Conservation (phyloP, 768 basidiomycete genomes). For the Xerocomus brunneocitrinus region DNA sequence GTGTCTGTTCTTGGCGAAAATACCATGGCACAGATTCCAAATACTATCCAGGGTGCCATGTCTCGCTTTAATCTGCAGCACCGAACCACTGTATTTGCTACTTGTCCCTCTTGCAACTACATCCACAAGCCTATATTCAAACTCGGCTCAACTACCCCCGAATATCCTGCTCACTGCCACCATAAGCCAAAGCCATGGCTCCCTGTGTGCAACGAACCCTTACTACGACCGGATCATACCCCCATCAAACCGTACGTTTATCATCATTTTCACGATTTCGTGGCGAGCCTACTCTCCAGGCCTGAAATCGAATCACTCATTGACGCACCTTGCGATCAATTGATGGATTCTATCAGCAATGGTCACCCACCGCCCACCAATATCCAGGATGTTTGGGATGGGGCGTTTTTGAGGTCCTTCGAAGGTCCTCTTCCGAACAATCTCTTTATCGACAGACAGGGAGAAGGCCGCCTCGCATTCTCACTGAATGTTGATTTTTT, state of each 20-base stretch:
- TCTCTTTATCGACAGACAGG: neutral
- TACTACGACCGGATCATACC: neutral
- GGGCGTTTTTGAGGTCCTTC: neutral
- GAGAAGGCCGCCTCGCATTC: neutral
- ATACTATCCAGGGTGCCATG: neutral
- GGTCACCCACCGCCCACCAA: neutral
- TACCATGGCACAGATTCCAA: neutral
- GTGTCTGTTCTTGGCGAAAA: neutral
- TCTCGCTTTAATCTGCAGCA: neutral
- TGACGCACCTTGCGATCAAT: neutral
- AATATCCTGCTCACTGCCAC: neutral
- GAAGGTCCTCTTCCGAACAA: neutral
- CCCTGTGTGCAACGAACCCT: neutral
- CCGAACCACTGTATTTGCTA: neutral
- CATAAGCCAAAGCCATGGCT: neutral
- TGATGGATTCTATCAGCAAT: neutral
- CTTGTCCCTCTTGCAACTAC: neutral
- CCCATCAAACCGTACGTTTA: conserved; percentile 7
- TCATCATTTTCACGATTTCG: conserved; percentile 4
- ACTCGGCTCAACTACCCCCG: neutral
- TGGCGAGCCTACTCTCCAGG: neutral
- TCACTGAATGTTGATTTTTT: conserved; percentile 3
- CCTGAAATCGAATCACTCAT: neutral
- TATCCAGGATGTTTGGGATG: neutral
- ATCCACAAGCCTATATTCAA: neutral